Percentiles rank a stretch among this genome's conserved stretches.
phyloP scores from a whole-genome alignment of 2,329 filamentous ascomycete genomes.

The Albifimbria verrucaria region DNA sequence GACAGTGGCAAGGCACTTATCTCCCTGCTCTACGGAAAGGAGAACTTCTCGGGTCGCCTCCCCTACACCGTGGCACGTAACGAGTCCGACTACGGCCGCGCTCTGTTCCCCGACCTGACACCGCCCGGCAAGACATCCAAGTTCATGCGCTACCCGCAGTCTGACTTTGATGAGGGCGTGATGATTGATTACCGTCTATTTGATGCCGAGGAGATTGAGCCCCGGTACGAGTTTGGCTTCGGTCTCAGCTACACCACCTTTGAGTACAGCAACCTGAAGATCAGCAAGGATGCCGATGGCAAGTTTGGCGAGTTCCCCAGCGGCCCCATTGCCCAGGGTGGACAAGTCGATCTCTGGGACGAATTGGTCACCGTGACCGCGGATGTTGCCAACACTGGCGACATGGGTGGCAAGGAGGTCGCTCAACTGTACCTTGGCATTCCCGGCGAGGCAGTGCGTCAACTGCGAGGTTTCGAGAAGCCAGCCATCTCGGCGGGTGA shows the following conservation, averaged over 20 bases:
- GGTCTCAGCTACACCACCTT: constrained; percentile 56
- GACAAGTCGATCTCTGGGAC: constrained; percentile 58
- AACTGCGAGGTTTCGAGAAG: constrained; percentile 63
- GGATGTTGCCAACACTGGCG: constrained; percentile 61
- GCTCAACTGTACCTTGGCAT: constrained; percentile 59
- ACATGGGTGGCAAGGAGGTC: constrained; percentile 46
- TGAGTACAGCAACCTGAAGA: constrained; percentile 29
- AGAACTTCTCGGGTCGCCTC: constrained; percentile 52
- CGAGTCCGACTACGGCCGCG: constrained; percentile 44
- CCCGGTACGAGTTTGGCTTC: constrained; percentile 53
- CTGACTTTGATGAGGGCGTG: constrained; percentile 55
- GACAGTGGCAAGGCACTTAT: constrained; percentile 58
- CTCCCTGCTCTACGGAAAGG: constrained; percentile 55
- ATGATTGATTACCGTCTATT: constrained; percentile 55
- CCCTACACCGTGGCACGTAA: constrained; percentile 59
- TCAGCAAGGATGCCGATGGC: constrained; percentile 1
- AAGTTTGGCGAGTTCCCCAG: constrained; percentile 2
- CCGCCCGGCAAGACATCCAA: constrained; percentile 29
- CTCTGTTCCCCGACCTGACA: constrained; percentile 38
- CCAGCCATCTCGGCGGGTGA: constrained; percentile 23
- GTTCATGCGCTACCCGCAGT: constrained; percentile 46
- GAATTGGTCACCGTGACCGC: constrained; percentile 56
- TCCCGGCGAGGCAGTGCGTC: constrained; percentile 55
- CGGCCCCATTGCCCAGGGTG: constrained; percentile 1
- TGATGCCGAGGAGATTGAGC: constrained; percentile 40